Percentiles rank a stretch among this genome's conserved stretches.
Conservation (phyloP, 2,329 filamentous ascomycete species). For the Fusarium duplospermum region DNA sequence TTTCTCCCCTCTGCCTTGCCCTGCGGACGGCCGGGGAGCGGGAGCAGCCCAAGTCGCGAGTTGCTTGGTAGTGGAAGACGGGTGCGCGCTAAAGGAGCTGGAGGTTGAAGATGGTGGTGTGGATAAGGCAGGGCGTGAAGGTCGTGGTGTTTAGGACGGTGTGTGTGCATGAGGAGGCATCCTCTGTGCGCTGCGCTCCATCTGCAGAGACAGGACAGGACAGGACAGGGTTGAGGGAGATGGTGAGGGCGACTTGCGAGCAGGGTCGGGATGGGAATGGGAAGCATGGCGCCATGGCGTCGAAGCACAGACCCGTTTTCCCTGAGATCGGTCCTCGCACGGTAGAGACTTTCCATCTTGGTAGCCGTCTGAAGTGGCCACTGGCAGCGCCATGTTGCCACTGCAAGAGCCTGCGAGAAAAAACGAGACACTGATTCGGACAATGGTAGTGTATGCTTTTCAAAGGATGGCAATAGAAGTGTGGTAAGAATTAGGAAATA, state of each 20-base stretch:
- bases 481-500: background rate
- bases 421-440: background rate
- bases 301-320: slow-evolving; percentile 7
- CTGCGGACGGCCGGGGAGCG: slow-evolving; percentile 2
- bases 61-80: slow-evolving; percentile 1
- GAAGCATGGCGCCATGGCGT: slow-evolving; percentile 16
- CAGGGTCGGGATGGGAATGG: slow-evolving; percentile 8
- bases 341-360: slow-evolving; percentile 14
- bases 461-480: background rate
- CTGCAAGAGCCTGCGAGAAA: background rate
- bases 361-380: background rate
- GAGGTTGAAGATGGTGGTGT: slow-evolving; percentile 17
- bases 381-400: background rate
- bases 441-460: background rate
- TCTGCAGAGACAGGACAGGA: background rate
- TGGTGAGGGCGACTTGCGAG: background rate
- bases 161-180: slow-evolving; percentile 2
- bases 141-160: slow-evolving; percentile 4
- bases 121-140: slow-evolving; percentile 8
- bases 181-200: background rate
- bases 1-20: slow-evolving; percentile 1
- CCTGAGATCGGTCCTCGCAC: slow-evolving; percentile 5
- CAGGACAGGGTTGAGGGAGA: background rate
- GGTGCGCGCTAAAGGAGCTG: background rate
- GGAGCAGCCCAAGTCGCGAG: background rate